These are phyloP conservation scores for Elsinoe perseae DNA, from an alignment of 2,329 filamentous ascomycete species.

Conservation along the genomic window DNA sequence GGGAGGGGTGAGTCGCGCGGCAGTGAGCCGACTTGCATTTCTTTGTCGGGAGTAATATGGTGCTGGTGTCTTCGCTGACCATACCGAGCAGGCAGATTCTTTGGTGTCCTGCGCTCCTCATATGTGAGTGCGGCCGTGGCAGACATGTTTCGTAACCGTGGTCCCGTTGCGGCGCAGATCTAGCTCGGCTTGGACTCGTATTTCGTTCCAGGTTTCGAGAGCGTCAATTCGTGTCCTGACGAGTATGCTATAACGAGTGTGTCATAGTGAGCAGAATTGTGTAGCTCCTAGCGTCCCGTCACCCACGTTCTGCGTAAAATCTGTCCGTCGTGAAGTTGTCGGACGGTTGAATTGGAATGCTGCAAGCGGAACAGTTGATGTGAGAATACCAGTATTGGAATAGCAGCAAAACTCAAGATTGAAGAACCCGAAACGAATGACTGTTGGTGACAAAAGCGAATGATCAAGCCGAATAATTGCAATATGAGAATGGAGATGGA, in stretches of 20 bases:
- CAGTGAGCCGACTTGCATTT: background rate
- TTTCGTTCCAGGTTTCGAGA: background rate
- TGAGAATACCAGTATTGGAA: background rate
- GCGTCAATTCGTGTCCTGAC: background rate
- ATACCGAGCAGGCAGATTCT: background rate
- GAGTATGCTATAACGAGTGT: background rate
- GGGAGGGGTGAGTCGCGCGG: slow-evolving; percentile 31
- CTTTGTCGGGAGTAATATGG: background rate
- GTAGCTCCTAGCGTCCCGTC: background rate
- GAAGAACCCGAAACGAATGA: slow-evolving; percentile 8
- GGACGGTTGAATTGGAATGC: background rate
- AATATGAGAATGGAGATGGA: background rate
- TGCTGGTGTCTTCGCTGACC: background rate
- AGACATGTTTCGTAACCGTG: background rate
- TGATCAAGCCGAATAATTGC: background rate
- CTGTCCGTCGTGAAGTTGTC: background rate
- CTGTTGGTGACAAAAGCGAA: slow-evolving; percentile 8
- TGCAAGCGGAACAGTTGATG: background rate
- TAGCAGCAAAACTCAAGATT: background rate
- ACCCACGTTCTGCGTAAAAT: background rate
- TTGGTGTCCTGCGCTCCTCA: background rate
- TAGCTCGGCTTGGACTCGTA: slow-evolving; percentile 4
- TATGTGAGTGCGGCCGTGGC: background rate
- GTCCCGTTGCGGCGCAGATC: background rate
- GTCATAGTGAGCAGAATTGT: background rate